These are phyloP conservation scores for Dioszegia aurantiaca DNA, from an alignment of 768 basidiomycete species.

Conservation along the genomic window DNA sequence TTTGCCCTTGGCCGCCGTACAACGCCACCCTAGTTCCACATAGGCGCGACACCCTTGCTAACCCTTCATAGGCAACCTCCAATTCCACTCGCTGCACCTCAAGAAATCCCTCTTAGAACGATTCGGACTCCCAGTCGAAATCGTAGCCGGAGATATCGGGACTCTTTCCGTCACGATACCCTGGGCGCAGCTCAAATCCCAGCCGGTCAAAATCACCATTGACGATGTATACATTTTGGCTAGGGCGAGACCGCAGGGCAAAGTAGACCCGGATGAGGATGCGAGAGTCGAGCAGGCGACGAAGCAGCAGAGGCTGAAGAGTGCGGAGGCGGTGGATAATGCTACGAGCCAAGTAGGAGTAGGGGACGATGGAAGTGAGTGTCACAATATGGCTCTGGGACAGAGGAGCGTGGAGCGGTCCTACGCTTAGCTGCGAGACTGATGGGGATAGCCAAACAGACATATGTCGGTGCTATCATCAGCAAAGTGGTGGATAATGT, in stretches of 20 bases:
- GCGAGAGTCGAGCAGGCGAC: constrained; percentile 74
- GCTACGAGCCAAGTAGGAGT: constrained; percentile 56
- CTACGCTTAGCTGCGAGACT: too few species aligned
- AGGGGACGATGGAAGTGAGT: constrained; percentile 48
- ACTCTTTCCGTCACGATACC: constrained; percentile 45
- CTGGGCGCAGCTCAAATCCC: constrained; percentile 46
- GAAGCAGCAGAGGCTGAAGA: constrained; percentile 83
- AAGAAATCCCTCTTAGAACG: constrained; percentile 93
- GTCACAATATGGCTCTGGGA: too few species aligned
- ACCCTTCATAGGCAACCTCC: constrained; percentile 34
- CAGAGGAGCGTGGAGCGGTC: constrained; percentile 2
- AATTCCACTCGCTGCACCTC: constrained; percentile 71
- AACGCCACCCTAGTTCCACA: too few species aligned
- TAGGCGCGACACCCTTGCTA: neutral
- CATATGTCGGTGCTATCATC: constrained; percentile 74
- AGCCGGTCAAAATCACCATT: constrained; percentile 83
- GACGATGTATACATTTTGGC: constrained; percentile 95
- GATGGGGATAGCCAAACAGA: constrained; percentile 61
- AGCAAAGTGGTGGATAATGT: constrained; percentile 92
- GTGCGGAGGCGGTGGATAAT: constrained; percentile 63
- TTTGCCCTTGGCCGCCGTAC: too few species aligned
- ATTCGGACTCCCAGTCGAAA: constrained; percentile 91
- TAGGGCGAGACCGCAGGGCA: constrained; percentile 65
- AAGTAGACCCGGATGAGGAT: constrained; percentile 75
- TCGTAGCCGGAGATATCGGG: constrained; percentile 69